Base-by-base conservation (phyloP, 2,329 filamentous ascomycete genomes). In the Alternaria gansuensis region DNA sequence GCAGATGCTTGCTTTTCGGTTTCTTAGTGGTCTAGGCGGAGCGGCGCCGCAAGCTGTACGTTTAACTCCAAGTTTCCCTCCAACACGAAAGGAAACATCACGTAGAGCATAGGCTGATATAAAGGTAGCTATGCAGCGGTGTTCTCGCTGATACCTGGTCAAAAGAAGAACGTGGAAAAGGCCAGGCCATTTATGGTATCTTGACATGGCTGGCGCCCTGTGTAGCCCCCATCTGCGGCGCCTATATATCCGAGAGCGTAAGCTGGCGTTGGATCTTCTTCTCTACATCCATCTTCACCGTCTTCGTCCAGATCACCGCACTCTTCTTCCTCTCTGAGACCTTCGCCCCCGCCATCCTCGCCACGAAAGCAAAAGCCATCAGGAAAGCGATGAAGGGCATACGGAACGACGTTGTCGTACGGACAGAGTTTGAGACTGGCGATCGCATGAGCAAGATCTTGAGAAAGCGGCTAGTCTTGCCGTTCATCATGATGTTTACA, bases 231-330 rank as follows among this genome's bases (percentile, higher is more conserved):
- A 73, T 73, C 7, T 68, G 63, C 36, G 77, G 40, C 5, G 69
- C 64, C 8, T 72, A 69, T 52, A 71, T 74, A 40, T 71, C 66
- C 2, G 52, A 59, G 44, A 54, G 60, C 10, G 66, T 57, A 3
- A 79, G 75, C 3, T 91, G 89, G 90, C 84, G 88, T 37, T 92
- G 89, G 89, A 84, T 87, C 13, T 92, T 91, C 77, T 90, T 85
- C 78, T 81, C 85, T 0, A 88, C 86, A 1, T 86, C 87, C 2
- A 87, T 90, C 57, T 79, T 80, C 13, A 85, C 87, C 59, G 87
- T 82, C 3, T 60, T 85, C 17, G 83, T 91, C 49, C 87, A 90
- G 69, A 51, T 84, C 21, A 76, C 83, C 0, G 88, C 88, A 5
- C 75, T 90, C 40, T 83, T 88, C 69, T 83, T 88, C 64, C 80